Evolutionary conservation across 1,139 yeast species (phyloP), one percentile per base, ranked within the genome.

Genomic region (Candida freyschussii): DNA sequence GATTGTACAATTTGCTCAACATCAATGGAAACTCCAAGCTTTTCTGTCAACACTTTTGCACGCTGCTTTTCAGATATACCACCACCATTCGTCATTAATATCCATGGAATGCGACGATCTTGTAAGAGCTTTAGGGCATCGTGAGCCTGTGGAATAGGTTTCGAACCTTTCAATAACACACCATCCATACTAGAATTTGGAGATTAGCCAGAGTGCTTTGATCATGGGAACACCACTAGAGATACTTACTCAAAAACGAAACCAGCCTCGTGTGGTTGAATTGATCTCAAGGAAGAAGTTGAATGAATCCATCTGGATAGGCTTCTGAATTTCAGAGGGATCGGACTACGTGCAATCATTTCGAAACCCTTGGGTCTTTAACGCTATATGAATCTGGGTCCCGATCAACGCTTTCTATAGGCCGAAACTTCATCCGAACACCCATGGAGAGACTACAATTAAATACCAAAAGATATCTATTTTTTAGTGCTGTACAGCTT

Each of bases 21-120:
- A 7, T 72, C 66, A 14, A 85, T 62, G 2, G 64, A 59, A 5
- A 76, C 59, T 6, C 65, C 68, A 21, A 84, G 56, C 20, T 62
- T 60, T n/a, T 62, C 49, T 4, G 80, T 67, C 12, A 91, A 59
- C 33, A 69, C 74, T 6, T 65, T 63, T 1, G 78, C 78, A 27
- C 96, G 66, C 13, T 66, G 69, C 6, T 52, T 42, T 55, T 91
- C 98, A 16, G 75, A 62, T 33, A 71, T 70, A 4, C 98, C 97
- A 6, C 98, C 98, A 17, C 98, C 97, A 54, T 91, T 91, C 14
- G 97, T 91, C 54, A 91, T 64, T 29, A 91, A 57, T 15, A 87
- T 76, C 64, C 77, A 91, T 1, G 98, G 97, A 11, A 89, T 63
- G n/a, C 68, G 63, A 21, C 69, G 54, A 4, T 63, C 43, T 36